phyloP scores from a whole-genome alignment of 106 monocot genomes.

The Narthecium ossifragum region DNA sequence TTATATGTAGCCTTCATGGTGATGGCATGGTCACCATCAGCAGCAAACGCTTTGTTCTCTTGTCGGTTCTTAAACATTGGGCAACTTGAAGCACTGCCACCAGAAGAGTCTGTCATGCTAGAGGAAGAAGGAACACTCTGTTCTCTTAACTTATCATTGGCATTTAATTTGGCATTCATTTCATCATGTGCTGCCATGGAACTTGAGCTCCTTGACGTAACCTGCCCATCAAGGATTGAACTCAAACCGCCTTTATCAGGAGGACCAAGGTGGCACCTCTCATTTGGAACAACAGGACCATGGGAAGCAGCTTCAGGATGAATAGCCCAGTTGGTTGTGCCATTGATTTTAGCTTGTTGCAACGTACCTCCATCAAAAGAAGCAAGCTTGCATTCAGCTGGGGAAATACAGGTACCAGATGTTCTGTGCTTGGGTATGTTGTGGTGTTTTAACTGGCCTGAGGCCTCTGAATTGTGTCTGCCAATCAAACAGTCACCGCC shows the following conservation, averaged over 20 bases:
- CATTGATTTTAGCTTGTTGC: background rate
- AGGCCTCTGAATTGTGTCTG: background rate
- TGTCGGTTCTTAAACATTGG: conserved; percentile 32
- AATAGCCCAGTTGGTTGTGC: background rate
- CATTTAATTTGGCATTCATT: conserved; percentile 9
- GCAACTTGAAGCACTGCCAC: conserved; percentile 60
- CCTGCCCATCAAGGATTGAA: conserved; percentile 3
- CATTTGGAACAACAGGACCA: conserved; percentile 2
- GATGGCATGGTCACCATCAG: conserved; percentile 7
- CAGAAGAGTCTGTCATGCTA: conserved; percentile 72
- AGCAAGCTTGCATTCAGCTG: background rate
- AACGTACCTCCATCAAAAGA: background rate
- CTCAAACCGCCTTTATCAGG: background rate
- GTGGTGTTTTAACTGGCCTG: background rate
- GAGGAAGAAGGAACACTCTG: conserved; percentile 45
- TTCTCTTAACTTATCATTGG: conserved; percentile 12
- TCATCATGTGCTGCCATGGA: conserved; percentile 14
- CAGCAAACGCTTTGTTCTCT: conserved; percentile 4
- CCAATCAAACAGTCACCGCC: background rate
- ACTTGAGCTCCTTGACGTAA: conserved; percentile 7
- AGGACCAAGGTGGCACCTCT: background rate
- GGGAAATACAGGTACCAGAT: conserved; percentile 1
- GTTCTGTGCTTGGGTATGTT: conserved; percentile 2
- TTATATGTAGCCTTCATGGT: conserved; percentile 78
- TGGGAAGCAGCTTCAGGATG: conserved; percentile 2